Evolutionary conservation across 2,329 filamentous ascomycete genomes (phyloP).

Genomic region (Trichoderma asperellum): DNA sequence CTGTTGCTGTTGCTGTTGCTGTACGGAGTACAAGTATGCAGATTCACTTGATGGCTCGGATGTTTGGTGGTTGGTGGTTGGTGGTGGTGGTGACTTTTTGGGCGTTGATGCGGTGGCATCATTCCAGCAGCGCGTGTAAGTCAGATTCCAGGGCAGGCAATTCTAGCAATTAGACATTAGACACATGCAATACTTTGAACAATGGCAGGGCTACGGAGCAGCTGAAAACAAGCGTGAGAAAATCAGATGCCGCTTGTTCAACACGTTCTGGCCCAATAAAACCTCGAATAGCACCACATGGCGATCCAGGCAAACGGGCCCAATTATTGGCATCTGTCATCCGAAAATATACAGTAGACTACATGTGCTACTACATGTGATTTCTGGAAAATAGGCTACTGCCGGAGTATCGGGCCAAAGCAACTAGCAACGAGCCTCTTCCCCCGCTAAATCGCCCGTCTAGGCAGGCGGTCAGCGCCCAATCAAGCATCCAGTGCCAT

Average conservation of each 20-base stretch:
- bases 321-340: background rate
- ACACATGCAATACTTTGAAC: background rate
- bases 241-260: background rate
- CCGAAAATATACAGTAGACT: background rate
- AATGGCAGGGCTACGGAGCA: background rate
- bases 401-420: background rate
- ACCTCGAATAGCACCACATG: background rate
- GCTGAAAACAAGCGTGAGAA: background rate
- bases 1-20: no score
- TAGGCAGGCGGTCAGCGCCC: slow-evolving; percentile 31
- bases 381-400: background rate
- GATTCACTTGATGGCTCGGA: background rate
- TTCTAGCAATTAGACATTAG: background rate
- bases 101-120: background rate
- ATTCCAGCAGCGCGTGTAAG: background rate
- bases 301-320: background rate
- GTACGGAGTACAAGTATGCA: background rate
- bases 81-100: background rate
- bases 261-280: background rate
- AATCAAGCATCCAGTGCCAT: background rate
- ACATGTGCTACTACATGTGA: background rate
- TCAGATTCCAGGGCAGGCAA: background rate
- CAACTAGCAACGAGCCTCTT: background rate
- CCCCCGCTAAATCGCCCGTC: background rate
- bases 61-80: background rate